These are phyloP conservation scores for Aspergillus carlsbadensis DNA, from an alignment of 495 filamentous ascomycete genomes.

Conservation along the genomic window DNA sequence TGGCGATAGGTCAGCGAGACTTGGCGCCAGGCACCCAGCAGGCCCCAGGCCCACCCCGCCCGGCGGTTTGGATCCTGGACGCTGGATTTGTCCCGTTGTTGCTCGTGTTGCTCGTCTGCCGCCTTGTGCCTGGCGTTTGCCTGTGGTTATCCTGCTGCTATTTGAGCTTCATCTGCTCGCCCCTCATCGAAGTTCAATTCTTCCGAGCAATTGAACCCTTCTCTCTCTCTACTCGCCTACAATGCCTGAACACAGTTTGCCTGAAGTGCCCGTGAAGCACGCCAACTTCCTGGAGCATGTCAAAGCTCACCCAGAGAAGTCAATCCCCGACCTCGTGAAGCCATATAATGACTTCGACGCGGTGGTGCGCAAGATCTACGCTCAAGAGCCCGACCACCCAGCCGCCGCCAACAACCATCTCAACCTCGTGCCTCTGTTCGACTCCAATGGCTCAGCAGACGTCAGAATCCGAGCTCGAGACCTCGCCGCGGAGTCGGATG, in stretches of 20 bases:
- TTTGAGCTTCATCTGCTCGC: no score
- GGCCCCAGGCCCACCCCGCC: no score
- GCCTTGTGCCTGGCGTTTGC: no score
- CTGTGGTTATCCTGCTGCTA: no score
- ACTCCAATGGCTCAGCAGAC: conserved; percentile 47
- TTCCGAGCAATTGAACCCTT: not conserved
- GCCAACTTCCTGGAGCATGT: conserved; percentile 6
- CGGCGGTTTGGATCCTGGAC: no score
- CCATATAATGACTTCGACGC: conserved; percentile 71
- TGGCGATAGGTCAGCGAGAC: no score
- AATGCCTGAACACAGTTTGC: conserved; percentile 3
- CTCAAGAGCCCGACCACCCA: conserved; percentile 63
- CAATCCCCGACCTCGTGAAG: conserved; percentile 55
- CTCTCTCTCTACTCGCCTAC: not conserved
- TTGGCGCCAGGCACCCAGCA: no score
- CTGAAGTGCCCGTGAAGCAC: conserved; percentile 4
- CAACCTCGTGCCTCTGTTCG: conserved; percentile 72
- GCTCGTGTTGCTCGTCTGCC: no score
- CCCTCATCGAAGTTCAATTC: no score
- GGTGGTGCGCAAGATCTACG: conserved; percentile 65
- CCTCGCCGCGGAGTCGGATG: conserved; percentile 54
- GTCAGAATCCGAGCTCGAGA: conserved; percentile 64
- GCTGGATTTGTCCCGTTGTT: no score
- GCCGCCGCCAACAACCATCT: conserved; percentile 56
- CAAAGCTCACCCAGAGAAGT: not conserved